Evolutionary conservation across 805 yeast species (phyloP).

Genomic region (Spathaspora girioi): DNA sequence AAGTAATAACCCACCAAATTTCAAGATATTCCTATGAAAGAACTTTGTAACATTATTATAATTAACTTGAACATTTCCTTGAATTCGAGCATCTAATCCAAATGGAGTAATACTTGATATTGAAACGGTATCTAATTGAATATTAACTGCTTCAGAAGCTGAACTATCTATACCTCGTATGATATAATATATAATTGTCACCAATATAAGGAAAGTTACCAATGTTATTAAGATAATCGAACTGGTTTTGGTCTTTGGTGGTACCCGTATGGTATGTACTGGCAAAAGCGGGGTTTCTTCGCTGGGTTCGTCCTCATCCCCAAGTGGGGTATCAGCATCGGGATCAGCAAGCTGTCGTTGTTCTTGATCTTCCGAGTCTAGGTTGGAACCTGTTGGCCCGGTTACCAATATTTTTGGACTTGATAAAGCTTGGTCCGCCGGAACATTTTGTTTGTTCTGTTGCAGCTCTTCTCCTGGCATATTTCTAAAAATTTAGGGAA

Average conservation of each 20-base stretch:
- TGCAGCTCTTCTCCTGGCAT: too few relatives aligned
- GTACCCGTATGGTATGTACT: background rate
- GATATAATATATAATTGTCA: background rate
- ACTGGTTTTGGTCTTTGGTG: background rate
- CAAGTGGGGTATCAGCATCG: background rate
- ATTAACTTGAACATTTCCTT: conserved; percentile 21
- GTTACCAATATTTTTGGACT: background rate
- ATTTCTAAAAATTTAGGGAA: too few relatives aligned
- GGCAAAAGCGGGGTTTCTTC: background rate
- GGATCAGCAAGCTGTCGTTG: background rate
- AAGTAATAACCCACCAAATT: conserved; percentile 16
- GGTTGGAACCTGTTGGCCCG: background rate
- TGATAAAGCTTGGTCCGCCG: background rate
- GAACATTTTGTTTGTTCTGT: background rate
- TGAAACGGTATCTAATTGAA: conserved; percentile 21
- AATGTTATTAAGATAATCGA: background rate
- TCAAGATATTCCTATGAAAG: conserved; percentile 18
- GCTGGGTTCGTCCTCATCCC: background rate
- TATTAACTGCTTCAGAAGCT: conserved; percentile 14
- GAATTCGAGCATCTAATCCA: conserved; percentile 28
- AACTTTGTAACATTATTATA: conserved; percentile 22
- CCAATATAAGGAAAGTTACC: background rate
- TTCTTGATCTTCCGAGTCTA: background rate
- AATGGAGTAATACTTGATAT: conserved; percentile 17
- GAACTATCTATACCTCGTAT: background rate